Percentiles rank a stretch among this genome's conserved stretches.
Conservation (phyloP, 2,329 filamentous ascomycete species). For the Scopulariopsis brevicaulis region DNA sequence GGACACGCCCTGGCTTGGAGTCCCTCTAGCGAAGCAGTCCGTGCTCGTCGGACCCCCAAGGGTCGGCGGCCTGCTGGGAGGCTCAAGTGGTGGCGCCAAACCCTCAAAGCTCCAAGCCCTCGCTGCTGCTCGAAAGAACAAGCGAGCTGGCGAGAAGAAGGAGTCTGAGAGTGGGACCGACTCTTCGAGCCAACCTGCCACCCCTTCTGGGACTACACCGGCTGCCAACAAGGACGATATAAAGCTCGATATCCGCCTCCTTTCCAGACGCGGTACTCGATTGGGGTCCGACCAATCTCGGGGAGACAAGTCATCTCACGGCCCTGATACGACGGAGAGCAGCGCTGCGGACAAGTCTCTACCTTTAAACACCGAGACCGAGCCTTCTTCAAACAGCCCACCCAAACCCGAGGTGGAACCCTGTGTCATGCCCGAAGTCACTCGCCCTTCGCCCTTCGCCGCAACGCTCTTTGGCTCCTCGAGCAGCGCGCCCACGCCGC, state of each 20-base stretch:
- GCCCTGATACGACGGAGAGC: neutral
- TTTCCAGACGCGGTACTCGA: constrained; percentile 7
- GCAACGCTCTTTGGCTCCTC: constrained; percentile 34
- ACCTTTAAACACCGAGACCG: neutral
- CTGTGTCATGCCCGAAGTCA: neutral
- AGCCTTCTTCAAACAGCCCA: neutral
- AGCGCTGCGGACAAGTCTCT: neutral
- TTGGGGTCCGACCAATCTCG: neutral
- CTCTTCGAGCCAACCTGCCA: neutral
- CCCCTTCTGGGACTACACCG: neutral
- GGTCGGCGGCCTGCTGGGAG: constrained; percentile 64
- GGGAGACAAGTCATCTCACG: too few relatives aligned
- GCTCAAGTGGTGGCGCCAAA: constrained; percentile 53
- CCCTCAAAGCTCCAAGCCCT: constrained; percentile 86
- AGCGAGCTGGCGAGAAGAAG: constrained; percentile 59
- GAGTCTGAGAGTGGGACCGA: constrained; percentile 10
- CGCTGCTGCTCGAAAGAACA: constrained; percentile 67
- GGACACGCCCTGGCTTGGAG: constrained; percentile 75
- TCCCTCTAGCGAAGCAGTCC: constrained; percentile 54
- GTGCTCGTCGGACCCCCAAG: constrained; percentile 44
- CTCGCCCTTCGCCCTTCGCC: constrained; percentile 44
- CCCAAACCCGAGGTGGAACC: neutral
- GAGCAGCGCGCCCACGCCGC: constrained; percentile 11
- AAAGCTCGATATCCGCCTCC: constrained; percentile 9
- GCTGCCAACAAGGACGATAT: constrained; percentile 2